Conservation (phyloP, 2,329 filamentous ascomycete species). For the Lecanosticta acicola region DNA sequence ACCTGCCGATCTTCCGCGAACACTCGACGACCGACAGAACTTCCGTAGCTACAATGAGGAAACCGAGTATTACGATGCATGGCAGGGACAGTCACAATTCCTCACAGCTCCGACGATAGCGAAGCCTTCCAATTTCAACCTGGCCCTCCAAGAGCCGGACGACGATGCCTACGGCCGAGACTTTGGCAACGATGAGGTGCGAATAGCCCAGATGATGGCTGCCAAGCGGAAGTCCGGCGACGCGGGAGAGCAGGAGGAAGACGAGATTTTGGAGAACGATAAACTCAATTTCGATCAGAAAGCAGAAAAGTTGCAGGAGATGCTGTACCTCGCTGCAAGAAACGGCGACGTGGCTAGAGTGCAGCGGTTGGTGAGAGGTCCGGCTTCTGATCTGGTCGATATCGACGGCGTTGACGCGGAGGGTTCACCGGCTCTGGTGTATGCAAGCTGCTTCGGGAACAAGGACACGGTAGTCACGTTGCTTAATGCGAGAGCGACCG, state of each 20-base stretch:
- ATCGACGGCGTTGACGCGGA: slow-evolving; percentile 87
- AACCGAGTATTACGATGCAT: slow-evolving; percentile 97
- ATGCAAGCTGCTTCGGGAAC: slow-evolving; percentile 97
- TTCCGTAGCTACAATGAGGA: slow-evolving; percentile 66
- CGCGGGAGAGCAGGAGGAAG: slow-evolving; percentile 69
- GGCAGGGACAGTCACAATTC: slow-evolving; percentile 99
- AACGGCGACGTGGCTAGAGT: slow-evolving; percentile 88
- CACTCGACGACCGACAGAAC: slow-evolving; percentile 77
- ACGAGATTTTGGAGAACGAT: slow-evolving; percentile 68
- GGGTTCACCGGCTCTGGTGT: slow-evolving; percentile 92
- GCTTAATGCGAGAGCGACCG: slow-evolving; percentile 76
- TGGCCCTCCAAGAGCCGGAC: slow-evolving; percentile 71
- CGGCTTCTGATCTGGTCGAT: slow-evolving; percentile 70
- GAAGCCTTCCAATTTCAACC: slow-evolving; percentile 78
- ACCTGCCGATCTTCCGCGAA: slow-evolving; percentile 81
- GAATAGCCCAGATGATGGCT: slow-evolving; percentile 92
- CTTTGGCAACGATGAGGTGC: slow-evolving; percentile 72
- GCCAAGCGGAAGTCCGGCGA: slow-evolving; percentile 64
- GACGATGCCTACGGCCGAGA: slow-evolving; percentile 51
- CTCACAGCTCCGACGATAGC: slow-evolving; percentile 79
- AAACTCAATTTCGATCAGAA: slow-evolving; percentile 73
- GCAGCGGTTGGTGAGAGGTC: slow-evolving; percentile 66
- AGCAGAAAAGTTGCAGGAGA: slow-evolving; percentile 73
- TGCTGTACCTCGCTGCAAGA: slow-evolving; percentile 89
- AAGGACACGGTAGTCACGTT: slow-evolving; percentile 79